Base-by-base conservation (phyloP, 1,139 yeast genomes). In the Kodamaea suecica region DNA sequence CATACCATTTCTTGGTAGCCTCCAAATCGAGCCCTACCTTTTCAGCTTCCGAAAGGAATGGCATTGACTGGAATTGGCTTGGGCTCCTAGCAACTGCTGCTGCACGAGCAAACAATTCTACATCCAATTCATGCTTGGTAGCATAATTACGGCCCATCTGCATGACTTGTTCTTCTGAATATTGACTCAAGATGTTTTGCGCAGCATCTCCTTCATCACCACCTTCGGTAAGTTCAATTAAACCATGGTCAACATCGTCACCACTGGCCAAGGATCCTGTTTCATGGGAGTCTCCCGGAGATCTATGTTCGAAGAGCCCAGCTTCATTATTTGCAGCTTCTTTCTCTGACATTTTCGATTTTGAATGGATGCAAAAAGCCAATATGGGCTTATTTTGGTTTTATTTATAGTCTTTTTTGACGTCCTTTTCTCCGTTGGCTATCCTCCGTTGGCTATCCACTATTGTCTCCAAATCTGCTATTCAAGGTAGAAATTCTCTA, bases 71-170 rank as follows among this genome's bases (percentile, higher is more conserved):
- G 57, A 68, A 80, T 1, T 71, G 76, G 6, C 55, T 56, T 5
- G 92, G 92, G 26, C 70, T 59, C 52, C 88, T 74, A 2, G 95
- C 90, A 29, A 84, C 61, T 2, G 87, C 81, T 1, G 95, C 95
- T 17, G 84, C 95, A 30, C 73, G 69, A 12, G 80, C 79, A 55
- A 86, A 82, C 34, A 78, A 59, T 8, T 82, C 90, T 1, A 70
- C 65, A 46, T 83, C 88, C 49, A 85, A 57, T 6, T 70, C 78
- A 49, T 83, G 65, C 44, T 73, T 74, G 27, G 59, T 52, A 17
- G 90, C 90, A 56, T 82, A 85, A 41, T 70, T 69, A 40, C 83
- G 66, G 17, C 92, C 95, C 79, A 83, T 79, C 40, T 66, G 70
- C 71, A 78, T 73, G 5, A 79, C 85, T 53, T 82, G 84, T 20